phyloP scores from a whole-genome alignment of 2,329 filamentous ascomycete species.

The Diaporthe sp. region DNA sequence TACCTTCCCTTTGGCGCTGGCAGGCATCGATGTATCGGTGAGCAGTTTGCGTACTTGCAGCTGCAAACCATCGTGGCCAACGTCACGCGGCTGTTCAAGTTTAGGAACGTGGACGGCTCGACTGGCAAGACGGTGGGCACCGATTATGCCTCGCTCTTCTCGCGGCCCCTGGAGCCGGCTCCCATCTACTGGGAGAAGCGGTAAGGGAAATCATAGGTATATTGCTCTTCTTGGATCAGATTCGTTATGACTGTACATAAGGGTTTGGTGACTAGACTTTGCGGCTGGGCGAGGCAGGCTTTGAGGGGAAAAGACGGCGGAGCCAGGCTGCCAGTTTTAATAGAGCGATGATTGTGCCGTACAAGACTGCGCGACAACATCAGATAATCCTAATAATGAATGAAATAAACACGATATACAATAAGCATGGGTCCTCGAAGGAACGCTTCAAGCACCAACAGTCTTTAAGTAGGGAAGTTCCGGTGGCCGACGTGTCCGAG shows the following conservation, averaged over 20 bases:
- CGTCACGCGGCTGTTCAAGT: constrained; percentile 82
- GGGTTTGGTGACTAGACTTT: constrained; percentile 12
- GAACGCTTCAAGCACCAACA: neutral
- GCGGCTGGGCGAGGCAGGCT: neutral
- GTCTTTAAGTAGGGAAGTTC: neutral
- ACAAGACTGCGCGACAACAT: neutral
- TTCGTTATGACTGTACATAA: constrained; percentile 30
- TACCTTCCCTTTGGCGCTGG: constrained; percentile 96
- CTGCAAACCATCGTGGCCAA: constrained; percentile 85
- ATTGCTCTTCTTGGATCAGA: neutral
- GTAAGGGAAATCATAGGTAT: constrained; percentile 48
- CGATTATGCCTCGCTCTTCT: constrained; percentile 78
- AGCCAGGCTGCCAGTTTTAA: neutral
- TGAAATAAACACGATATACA: neutral
- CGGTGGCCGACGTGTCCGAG: neutral
- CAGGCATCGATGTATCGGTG: constrained; percentile 92
- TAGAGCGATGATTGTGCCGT: neutral
- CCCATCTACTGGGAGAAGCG: constrained; percentile 81
- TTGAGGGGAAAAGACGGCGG: neutral
- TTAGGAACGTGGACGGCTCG: constrained; percentile 79
- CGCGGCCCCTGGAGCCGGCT: constrained; percentile 76
- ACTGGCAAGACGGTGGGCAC: constrained; percentile 72
- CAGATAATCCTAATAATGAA: constrained; percentile 29
- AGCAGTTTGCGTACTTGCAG: constrained; percentile 96
- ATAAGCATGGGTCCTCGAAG: neutral